phyloP scores from a whole-genome alignment of 192 early-diverging fungal genomes.

The Geranomyces michiganensis region DNA sequence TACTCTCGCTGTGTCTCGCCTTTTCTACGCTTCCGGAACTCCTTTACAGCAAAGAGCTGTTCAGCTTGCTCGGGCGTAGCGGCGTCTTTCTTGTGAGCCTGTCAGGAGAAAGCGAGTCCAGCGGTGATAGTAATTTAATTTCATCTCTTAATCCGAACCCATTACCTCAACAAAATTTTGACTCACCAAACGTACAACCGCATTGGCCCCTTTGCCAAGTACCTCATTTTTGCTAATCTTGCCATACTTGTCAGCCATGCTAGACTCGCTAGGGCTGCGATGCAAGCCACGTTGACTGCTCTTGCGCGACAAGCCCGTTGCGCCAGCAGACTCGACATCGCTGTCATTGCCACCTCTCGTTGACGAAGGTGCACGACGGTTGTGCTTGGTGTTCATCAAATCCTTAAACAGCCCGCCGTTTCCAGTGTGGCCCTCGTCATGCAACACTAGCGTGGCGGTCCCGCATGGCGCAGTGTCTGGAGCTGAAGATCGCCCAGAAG shows the following conservation, averaged over 20 bases:
- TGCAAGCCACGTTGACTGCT: conserved; percentile 1
- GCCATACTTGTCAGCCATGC: conserved; percentile 59
- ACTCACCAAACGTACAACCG: conserved; percentile 52
- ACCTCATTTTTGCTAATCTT: conserved; percentile 33
- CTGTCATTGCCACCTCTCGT: not conserved
- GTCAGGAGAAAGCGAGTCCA: not conserved
- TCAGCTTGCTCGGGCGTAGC: conserved; percentile 22
- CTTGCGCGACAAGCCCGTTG: not conserved
- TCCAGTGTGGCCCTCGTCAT: not conserved
- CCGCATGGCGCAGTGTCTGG: not conserved
- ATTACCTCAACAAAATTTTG: too few species aligned
- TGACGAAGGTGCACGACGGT: conserved; percentile 16
- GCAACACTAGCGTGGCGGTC: too few species aligned
- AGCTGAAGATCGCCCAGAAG: conserved; percentile 2
- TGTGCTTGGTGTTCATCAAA: not conserved
- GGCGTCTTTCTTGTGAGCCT: conserved; percentile 27
- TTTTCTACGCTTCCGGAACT: conserved; percentile 86
- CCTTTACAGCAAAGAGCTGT: conserved; percentile 83
- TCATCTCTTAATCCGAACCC: too few species aligned
- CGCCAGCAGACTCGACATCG: not conserved
- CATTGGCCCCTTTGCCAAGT: conserved; percentile 55
- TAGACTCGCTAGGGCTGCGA: conserved; percentile 41
- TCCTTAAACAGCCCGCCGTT: conserved; percentile 13
- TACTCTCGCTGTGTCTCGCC: conserved; percentile 90
- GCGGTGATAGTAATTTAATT: too few species aligned